These are phyloP conservation scores for Pyrrhoderma noxium DNA, from an alignment of 1,284 basidiomycete species.

Conservation along the genomic window DNA sequence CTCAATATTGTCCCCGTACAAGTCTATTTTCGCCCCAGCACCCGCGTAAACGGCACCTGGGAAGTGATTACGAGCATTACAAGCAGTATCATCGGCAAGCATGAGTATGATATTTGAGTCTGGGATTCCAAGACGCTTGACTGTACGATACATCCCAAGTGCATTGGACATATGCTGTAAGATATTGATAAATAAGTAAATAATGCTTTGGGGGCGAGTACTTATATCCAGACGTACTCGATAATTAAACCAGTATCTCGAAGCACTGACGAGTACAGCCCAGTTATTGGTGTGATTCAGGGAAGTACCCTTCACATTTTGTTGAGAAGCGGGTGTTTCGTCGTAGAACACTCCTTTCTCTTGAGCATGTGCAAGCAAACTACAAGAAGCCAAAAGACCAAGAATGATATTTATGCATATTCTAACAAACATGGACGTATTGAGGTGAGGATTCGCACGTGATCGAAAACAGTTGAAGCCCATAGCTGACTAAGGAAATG, in stretches of 20 bases:
- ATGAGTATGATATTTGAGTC: slow-evolving; percentile 98
- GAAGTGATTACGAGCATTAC: slow-evolving; percentile 89
- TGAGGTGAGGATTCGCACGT: too few species aligned
- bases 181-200: slow-evolving; percentile 8
- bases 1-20: slow-evolving; percentile 96
- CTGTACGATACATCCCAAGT: slow-evolving; percentile 81
- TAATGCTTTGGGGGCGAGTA: neutral
- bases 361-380: too few species aligned
- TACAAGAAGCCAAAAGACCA: too few species aligned
- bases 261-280: slow-evolving; percentile 94
- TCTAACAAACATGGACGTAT: too few species aligned
- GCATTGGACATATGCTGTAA: slow-evolving; percentile 8
- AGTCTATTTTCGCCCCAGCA: slow-evolving; percentile 69
- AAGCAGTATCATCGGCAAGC: slow-evolving; percentile 95
- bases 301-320: neutral
- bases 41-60: slow-evolving; percentile 90
- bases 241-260: slow-evolving; percentile 98
- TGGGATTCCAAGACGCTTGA: slow-evolving; percentile 95
- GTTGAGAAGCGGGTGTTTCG: too few species aligned
- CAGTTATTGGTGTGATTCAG: slow-evolving; percentile 89
- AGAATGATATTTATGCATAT: too few species aligned
- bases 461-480: too few species aligned
- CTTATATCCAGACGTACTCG: slow-evolving; percentile 51
- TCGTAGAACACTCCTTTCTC: too few species aligned
- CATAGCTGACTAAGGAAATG: too few species aligned